Percentiles rank a stretch among this genome's conserved stretches.
Evolutionary conservation across 768 basidiomycete genomes (phyloP).

Genomic region (Russula ochroleuca): DNA sequence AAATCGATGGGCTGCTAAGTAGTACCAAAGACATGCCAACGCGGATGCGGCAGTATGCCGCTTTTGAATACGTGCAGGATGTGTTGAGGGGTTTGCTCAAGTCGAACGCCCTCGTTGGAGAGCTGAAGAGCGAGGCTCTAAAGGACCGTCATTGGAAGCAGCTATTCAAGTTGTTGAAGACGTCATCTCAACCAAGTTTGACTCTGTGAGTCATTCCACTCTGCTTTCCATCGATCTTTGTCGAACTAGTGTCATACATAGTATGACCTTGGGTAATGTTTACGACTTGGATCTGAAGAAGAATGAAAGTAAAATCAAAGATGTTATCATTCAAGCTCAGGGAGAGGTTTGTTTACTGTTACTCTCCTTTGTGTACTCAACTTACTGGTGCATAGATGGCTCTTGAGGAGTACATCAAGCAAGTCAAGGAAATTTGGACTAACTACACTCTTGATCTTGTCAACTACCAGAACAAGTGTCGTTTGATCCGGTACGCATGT

Average conservation of each 20-base stretch:
- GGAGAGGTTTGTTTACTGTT: constrained; percentile 64
- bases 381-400: constrained; percentile 65
- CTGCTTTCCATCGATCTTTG: not conserved
- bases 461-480: constrained; percentile 98
- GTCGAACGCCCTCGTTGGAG: constrained; percentile 83
- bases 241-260: constrained; percentile 38
- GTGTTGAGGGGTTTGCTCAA: constrained; percentile 80
- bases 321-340: constrained; percentile 94
- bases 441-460: constrained; percentile 93
- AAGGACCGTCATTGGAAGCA: constrained; percentile 99
- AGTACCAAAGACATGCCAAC: constrained; percentile 99
- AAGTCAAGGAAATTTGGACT: constrained; percentile 97
- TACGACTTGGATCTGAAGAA: constrained; percentile 95
- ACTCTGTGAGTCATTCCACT: constrained; percentile 49
- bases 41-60: constrained; percentile 97
- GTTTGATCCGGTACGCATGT: constrained; percentile 70
- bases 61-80: constrained; percentile 97
- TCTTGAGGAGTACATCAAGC: constrained; percentile 90
- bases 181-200: constrained; percentile 72
- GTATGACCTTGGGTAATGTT: constrained; percentile 93
- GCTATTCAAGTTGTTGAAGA: constrained; percentile 80
- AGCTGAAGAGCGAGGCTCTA: constrained; percentile 94
- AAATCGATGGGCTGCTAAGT: constrained; percentile 82
- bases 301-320: constrained; percentile 88
- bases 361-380: constrained; percentile 28